Evolutionary conservation across 805 yeast genomes (phyloP).

Genomic region (Candida vaughaniae): DNA sequence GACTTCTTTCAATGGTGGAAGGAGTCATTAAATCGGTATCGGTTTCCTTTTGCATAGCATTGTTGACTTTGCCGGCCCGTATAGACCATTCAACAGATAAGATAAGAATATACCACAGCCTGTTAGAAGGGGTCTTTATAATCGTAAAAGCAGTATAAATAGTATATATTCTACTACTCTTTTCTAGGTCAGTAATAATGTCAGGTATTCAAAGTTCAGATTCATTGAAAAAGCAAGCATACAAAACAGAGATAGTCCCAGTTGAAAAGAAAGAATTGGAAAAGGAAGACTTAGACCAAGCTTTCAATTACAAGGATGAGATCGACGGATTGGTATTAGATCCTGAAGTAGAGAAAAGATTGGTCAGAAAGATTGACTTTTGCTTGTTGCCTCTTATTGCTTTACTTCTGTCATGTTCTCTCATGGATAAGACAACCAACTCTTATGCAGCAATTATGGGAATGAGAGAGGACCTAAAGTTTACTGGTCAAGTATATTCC

Average conservation of each 20-base stretch:
- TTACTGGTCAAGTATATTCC: slow-evolving; percentile 1
- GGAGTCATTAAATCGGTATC: too few relatives aligned
- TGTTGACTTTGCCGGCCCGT: too few relatives aligned
- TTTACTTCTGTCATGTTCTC: slow-evolving; percentile 21
- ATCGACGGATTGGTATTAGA: neutral
- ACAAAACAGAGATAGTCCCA: neutral
- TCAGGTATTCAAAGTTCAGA: neutral
- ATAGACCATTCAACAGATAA: too few relatives aligned
- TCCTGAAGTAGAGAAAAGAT: neutral
- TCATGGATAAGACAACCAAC: slow-evolving; percentile 35
- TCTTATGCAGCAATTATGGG: slow-evolving; percentile 40
- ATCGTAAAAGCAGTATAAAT: too few relatives aligned
- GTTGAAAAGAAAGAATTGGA: neutral
- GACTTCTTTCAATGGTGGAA: too few relatives aligned
- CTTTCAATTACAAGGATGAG: slow-evolving; percentile 1
- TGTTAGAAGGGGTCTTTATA: too few relatives aligned
- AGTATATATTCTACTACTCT: too few relatives aligned
- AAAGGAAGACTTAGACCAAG: slow-evolving; percentile 1
- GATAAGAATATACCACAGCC: too few relatives aligned
- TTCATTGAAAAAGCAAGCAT: neutral
- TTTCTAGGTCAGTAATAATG: too few relatives aligned
- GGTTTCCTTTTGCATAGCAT: too few relatives aligned
- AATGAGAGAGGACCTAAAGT: slow-evolving; percentile 33
- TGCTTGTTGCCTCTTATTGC: slow-evolving; percentile 19
- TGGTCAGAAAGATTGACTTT: slow-evolving; percentile 11